Percentiles rank a stretch among this genome's conserved stretches.
These are phyloP conservation scores for Deuterostichococcus epilithicus DNA, from an alignment of 139 green algal species.

Conservation along the genomic window DNA sequence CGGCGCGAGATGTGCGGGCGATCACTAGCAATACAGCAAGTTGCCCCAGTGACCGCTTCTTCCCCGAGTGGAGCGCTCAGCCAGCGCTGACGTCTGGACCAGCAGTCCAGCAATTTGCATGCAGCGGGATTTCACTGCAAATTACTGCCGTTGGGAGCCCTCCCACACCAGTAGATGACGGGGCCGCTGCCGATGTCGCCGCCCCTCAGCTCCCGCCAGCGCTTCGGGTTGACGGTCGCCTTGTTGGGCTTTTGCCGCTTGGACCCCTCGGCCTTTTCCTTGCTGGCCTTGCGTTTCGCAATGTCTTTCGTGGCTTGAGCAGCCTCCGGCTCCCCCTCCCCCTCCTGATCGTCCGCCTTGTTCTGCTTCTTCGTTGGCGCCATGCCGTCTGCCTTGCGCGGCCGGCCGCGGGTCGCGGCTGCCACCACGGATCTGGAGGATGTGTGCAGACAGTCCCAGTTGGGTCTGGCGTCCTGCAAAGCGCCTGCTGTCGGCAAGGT, in stretches of 20 bases:
- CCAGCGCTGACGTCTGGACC: neutral
- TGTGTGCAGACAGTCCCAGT: neutral
- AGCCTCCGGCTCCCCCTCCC: neutral
- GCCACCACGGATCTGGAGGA: neutral
- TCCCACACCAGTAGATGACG: constrained; percentile 69
- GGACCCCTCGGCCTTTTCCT: neutral
- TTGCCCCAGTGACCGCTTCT: no score
- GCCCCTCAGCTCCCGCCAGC: constrained; percentile 48
- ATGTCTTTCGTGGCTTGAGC: neutral
- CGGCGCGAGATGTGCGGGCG: no score
- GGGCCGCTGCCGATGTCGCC: constrained; percentile 44
- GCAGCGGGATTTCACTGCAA: neutral
- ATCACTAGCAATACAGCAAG: no score
- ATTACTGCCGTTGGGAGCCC: neutral
- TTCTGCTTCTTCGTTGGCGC: neutral
- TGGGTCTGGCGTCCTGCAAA: no score
- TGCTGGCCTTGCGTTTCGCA: neutral
- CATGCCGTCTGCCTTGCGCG: neutral
- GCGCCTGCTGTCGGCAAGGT: no score
- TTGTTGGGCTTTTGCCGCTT: neutral
- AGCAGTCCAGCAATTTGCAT: neutral
- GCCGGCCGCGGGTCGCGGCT: neutral
- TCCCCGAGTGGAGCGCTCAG: neutral
- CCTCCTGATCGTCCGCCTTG: neutral
- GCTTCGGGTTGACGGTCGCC: constrained; percentile 50